Base-by-base conservation (phyloP, 352 stramenopile species). In the Phytophthora constricta region DNA sequence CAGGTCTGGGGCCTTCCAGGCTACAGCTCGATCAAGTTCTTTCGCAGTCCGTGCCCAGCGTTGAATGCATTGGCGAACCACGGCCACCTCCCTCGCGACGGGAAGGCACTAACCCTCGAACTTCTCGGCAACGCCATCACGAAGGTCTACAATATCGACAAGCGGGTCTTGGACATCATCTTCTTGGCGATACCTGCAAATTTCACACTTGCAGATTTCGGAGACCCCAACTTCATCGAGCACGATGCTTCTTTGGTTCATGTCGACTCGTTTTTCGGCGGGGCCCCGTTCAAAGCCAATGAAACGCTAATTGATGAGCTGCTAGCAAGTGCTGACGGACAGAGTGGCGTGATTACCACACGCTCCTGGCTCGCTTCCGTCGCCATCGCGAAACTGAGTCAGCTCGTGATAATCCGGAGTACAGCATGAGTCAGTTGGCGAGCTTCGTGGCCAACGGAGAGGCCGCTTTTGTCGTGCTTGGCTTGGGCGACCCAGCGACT, bases 231-330 rank as follows among this genome's bases (percentile, higher is more conserved):
- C 25, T 87, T 87, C 19, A 84, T 90, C 22, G 80, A 92, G 48
- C 84, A 92, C 58, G 84, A 92, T 45, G 81, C 77, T 4, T 92
- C 84, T 11, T 61, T 92, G 33, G 70, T 88, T 23, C 84, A 87
- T 57, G 69, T 79, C 39, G 84, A 92, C 61, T 58, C 66, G 39
- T 87, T 71, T 57, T 85, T 89, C 43, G 53, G 70, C 17, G 45
- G 68, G 2, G 76, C 82, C 16, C 77, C 81, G 13, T 72, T 74
- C 34, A 58, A 68, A 31, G 67, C 85, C 19, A 91, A 91, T 57
- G 34, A 59, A 33, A 84, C 77, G 9, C 68, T 92, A 8, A 65
- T 83, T 0, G 31, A 74, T 5, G 49, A 74, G 19, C 51, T 92
- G 17, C 43, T 90, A 1, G 49, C 76, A 11, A 72, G 62, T 9